Evolutionary conservation across 768 basidiomycete genomes (phyloP).

Genomic region (Pleurotus tuoliensis): DNA sequence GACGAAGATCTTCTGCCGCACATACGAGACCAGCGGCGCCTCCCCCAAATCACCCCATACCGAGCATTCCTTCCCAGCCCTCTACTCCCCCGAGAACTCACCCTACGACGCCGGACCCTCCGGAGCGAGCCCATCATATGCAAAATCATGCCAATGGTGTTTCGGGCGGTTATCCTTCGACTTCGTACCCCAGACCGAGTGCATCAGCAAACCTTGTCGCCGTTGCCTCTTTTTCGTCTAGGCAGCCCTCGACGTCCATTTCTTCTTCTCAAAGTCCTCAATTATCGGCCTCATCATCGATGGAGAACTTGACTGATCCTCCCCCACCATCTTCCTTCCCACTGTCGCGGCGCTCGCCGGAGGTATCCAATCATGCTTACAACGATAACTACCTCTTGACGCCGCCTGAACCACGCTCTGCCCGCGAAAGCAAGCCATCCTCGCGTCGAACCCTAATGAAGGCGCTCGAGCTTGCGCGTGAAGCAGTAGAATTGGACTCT

Average conservation of each 20-base stretch:
- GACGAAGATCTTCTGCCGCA: constrained; percentile 68
- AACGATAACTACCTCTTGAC: constrained; percentile 12
- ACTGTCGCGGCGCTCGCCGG: constrained; percentile 23
- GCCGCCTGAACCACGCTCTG: constrained; percentile 35
- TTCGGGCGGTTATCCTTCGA: constrained; percentile 27
- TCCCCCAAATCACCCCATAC: constrained; percentile 73
- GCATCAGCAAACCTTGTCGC: constrained; percentile 51
- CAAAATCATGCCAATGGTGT: constrained; percentile 22
- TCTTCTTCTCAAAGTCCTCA: constrained; percentile 13
- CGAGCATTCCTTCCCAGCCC: constrained; percentile 45
- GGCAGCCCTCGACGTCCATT: constrained; percentile 22
- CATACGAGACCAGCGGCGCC: constrained; percentile 64
- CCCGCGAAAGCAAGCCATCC: constrained; percentile 54
- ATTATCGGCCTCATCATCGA: constrained; percentile 33
- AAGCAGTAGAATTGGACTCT: constrained; percentile 85
- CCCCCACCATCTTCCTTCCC: constrained; percentile 50
- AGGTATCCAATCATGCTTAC: not conserved
- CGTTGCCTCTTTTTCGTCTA: constrained; percentile 60
- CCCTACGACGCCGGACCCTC: constrained; percentile 17
- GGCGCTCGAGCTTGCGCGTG: constrained; percentile 83
- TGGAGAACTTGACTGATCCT: constrained; percentile 55
- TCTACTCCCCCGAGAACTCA: constrained; percentile 18
- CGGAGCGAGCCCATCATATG: constrained; percentile 20
- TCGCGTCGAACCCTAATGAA: constrained; percentile 83
- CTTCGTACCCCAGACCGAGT: constrained; percentile 31